A percentile compares a stretch with the other conserved stretches of the same genome.
Conservation (phyloP, 371 early-diverging fungal genomes). For the Apophysomyces trapeziformis region DNA sequence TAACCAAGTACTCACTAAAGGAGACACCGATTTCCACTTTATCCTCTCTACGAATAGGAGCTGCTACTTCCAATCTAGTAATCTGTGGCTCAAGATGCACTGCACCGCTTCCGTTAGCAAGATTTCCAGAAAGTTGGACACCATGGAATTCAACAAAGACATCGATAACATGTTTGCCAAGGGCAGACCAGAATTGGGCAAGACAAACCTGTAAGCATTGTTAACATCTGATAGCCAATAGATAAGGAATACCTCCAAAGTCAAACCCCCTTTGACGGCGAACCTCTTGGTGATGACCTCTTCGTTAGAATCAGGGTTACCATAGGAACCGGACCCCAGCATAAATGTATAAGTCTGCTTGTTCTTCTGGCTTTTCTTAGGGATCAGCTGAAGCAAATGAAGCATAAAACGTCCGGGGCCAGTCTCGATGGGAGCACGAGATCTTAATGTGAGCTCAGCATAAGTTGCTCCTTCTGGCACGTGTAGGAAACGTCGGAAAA, state of each 20-base stretch:
- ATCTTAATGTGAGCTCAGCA: conserved; percentile 54
- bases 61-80: conserved; percentile 73
- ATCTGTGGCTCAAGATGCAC: conserved; percentile 45
- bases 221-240: not conserved
- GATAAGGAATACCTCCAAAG: conserved; percentile 69
- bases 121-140: conserved; percentile 62
- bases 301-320: conserved; percentile 66
- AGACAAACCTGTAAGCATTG: conserved; percentile 40
- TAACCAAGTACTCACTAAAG: conserved; percentile 32
- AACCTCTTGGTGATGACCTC: conserved; percentile 62
- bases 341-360: conserved; percentile 63
- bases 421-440: conserved; percentile 39
- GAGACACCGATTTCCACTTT: conserved; percentile 61
- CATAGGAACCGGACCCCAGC: conserved; percentile 68
- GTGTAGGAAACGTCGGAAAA: conserved; percentile 79
- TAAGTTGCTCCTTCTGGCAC: conserved; percentile 85
- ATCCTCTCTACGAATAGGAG: conserved; percentile 77
- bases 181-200: conserved; percentile 90
- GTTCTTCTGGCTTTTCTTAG: conserved; percentile 69
- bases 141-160: conserved; percentile 85
- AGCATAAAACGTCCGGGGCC: conserved; percentile 66
- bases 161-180: conserved; percentile 73
- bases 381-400: conserved; percentile 74
- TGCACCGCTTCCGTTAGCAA: conserved; percentile 65
- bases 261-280: conserved; percentile 72